A percentile compares a stretch with the other conserved stretches of the same genome.
These are phyloP conservation scores for Stylosanthes scabra DNA, from an alignment of 331 rosid species.

Conservation along the genomic window DNA sequence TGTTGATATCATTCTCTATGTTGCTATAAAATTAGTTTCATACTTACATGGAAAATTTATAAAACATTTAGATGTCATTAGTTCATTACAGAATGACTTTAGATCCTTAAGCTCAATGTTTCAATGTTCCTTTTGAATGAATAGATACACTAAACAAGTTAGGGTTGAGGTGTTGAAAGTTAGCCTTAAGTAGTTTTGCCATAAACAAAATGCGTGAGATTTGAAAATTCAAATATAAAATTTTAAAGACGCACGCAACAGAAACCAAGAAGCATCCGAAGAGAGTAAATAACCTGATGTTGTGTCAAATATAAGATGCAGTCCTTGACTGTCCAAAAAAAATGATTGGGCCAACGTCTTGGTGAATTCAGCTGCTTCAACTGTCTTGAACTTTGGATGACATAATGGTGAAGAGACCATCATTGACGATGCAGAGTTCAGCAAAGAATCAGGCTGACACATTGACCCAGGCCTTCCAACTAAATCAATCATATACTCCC, in stretches of 20 bases:
- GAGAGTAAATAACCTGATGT: conserved; percentile 66
- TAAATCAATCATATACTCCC: conserved; percentile 93
- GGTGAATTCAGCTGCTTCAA: conserved; percentile 61
- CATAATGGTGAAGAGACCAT: conserved; percentile 84
- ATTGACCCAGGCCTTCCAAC: conserved; percentile 80
- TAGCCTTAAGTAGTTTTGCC: too few relatives aligned
- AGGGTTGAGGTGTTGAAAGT: background rate
- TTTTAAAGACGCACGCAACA: background rate
- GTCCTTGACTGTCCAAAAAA: conserved; percentile 72
- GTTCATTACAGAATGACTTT: too few relatives aligned
- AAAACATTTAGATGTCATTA: too few relatives aligned
- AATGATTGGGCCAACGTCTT: conserved; percentile 80
- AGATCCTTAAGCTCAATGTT: background rate
- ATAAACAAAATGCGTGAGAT: background rate
- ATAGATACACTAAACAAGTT: too few relatives aligned
- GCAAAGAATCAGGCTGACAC: conserved; percentile 84
- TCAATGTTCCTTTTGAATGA: background rate
- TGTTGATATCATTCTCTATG: too few relatives aligned
- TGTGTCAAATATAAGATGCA: conserved; percentile 73
- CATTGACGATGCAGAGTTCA: conserved; percentile 86
- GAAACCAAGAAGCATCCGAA: background rate
- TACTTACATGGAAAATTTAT: too few relatives aligned
- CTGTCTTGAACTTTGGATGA: conserved; percentile 82
- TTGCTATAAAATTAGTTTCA: too few relatives aligned
- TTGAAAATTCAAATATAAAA: background rate